These are phyloP conservation scores for Fonsecaea pedrosoi DNA, from an alignment of 2,329 filamentous ascomycete species.

Conservation along the genomic window DNA sequence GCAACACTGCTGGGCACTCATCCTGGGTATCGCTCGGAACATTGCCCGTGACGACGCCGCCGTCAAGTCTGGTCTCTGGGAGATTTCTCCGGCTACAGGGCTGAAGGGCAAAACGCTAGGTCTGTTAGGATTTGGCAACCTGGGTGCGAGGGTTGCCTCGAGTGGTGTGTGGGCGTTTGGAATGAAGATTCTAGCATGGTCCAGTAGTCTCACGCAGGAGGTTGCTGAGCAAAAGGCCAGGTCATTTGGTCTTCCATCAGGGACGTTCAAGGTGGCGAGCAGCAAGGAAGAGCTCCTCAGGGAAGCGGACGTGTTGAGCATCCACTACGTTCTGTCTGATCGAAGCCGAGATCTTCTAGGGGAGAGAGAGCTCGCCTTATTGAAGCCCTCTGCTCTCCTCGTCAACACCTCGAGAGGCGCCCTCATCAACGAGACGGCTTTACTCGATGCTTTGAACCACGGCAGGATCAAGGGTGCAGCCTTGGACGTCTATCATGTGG, in stretches of 20 bases:
- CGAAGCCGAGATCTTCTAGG: constrained; percentile 70
- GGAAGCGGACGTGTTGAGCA: constrained; percentile 54
- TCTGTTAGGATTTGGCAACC: constrained; percentile 72
- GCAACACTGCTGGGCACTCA: constrained; percentile 55
- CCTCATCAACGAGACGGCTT: constrained; percentile 67
- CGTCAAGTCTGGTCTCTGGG: constrained; percentile 70
- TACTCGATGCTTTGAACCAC: constrained; percentile 63
- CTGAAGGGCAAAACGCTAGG: constrained; percentile 74
- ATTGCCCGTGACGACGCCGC: constrained; percentile 71
- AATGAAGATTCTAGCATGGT: constrained; percentile 81
- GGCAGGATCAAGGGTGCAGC: constrained; percentile 69
- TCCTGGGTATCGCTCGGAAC: constrained; percentile 70
- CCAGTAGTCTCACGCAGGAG: constrained; percentile 74
- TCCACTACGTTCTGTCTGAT: constrained; percentile 74
- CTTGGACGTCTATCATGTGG: constrained; percentile 73
- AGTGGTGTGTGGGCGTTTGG: constrained; percentile 74
- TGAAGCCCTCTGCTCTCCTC: constrained; percentile 70
- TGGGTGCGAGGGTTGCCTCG: constrained; percentile 71
- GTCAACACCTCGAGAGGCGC: constrained; percentile 74
- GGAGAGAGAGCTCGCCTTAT: constrained; percentile 62
- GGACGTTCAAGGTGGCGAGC: constrained; percentile 14
- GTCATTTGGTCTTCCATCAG: constrained; percentile 7
- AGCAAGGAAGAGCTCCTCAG: constrained; percentile 19
- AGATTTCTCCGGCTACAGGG: constrained; percentile 68
- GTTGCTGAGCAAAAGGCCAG: constrained; percentile 66